A percentile compares a stretch with the other conserved stretches of the same genome.
These are phyloP conservation scores for Fusarium cicatricum DNA, from an alignment of 2,329 filamentous ascomycete species.

Conservation along the genomic window DNA sequence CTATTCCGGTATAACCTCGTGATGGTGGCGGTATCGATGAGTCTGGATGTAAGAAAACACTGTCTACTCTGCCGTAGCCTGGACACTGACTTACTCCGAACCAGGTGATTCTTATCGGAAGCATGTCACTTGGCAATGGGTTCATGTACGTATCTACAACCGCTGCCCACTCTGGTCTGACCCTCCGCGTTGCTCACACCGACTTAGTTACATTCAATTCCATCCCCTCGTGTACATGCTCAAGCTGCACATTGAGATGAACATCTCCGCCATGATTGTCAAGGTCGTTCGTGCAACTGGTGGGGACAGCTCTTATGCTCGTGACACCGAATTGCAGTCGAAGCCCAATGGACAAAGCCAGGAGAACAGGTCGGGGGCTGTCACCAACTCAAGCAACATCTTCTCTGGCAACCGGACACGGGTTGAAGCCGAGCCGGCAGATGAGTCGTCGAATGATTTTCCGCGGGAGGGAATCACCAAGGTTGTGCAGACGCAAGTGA, in stretches of 20 bases:
- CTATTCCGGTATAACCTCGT: constrained; percentile 48
- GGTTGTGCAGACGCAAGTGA: constrained; percentile 34
- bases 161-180: too few species aligned
- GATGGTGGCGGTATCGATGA: constrained; percentile 40
- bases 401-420: too few species aligned
- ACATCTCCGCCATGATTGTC: constrained; percentile 36
- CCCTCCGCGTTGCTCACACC: not conserved
- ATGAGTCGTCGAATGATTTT: too few species aligned
- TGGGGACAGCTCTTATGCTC: constrained; percentile 30
- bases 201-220: constrained; percentile 36
- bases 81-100: not conserved
- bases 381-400: constrained; percentile 1
- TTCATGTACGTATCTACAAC: constrained; percentile 29
- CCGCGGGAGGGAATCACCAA: constrained; percentile 31
- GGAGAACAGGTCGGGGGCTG: not conserved
- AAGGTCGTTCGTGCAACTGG: constrained; percentile 37
- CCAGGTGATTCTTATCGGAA: constrained; percentile 36
- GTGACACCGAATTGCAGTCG: constrained; percentile 28
- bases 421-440: too few species aligned
- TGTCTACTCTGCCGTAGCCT: not conserved
- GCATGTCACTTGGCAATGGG: constrained; percentile 36
- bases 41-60: constrained; percentile 30
- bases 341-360: constrained; percentile 13
- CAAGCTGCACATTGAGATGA: constrained; percentile 40
- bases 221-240: constrained; percentile 40